Evolutionary conservation across 352 stramenopile species (phyloP).

Genomic region (Globisporangium irregulare): DNA sequence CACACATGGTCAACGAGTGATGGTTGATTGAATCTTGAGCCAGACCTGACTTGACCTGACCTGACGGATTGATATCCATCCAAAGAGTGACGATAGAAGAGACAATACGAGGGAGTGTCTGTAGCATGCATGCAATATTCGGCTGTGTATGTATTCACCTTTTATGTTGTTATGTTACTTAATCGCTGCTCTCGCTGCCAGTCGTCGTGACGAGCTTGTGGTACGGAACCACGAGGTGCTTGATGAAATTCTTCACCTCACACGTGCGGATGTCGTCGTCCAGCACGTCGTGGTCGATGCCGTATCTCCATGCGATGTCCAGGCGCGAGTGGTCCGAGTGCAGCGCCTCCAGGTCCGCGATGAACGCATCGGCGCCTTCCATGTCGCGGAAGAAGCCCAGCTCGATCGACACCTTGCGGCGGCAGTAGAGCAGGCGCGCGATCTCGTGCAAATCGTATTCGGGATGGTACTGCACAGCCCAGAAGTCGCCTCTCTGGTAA

Average conservation of each 20-base stretch:
- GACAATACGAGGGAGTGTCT: not conserved
- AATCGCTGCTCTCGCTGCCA: not conserved
- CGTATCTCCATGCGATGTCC: constrained; percentile 63
- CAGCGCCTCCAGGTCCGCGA: constrained; percentile 56
- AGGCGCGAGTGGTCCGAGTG: constrained; percentile 43
- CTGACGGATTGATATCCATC: not conserved
- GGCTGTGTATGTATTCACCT: not conserved
- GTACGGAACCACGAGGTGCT: constrained; percentile 69
- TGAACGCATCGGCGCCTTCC: constrained; percentile 40
- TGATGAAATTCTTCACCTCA: constrained; percentile 75
- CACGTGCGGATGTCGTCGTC: constrained; percentile 60
- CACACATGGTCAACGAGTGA: not conserved
- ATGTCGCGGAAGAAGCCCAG: constrained; percentile 64
- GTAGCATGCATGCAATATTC: not conserved
- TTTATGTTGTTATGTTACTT: not conserved
- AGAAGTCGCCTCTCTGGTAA: constrained; percentile 72
- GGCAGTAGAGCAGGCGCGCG: constrained; percentile 63
- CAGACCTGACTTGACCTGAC: not conserved
- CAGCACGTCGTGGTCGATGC: constrained; percentile 65
- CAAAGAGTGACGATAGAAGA: too few relatives aligned
- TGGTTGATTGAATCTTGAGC: not conserved
- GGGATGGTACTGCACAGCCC: constrained; percentile 73
- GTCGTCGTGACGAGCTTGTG: constrained; percentile 13
- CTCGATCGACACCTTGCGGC: constrained; percentile 54
- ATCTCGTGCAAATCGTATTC: constrained; percentile 82